Evolutionary conservation across 1,139 yeast genomes (phyloP).

Genomic region (Williopsis jadinii): DNA sequence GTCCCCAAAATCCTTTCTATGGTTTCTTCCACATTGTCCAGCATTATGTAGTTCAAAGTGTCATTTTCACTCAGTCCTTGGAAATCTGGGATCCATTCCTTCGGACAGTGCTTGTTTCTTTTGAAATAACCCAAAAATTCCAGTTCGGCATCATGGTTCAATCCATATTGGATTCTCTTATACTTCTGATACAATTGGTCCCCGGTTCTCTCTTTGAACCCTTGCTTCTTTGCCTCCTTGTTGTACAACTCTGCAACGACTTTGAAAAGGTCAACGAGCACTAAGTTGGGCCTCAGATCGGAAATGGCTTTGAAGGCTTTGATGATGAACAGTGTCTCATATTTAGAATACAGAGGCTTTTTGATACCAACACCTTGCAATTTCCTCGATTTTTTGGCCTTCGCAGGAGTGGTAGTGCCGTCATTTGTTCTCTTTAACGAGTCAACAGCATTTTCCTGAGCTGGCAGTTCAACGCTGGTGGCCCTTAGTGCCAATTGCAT

Average conservation of each 20-base stretch:
- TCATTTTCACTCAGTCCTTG: slow-evolving; percentile 5
- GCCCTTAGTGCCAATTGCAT: no score
- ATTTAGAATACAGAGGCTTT: slow-evolving; percentile 20
- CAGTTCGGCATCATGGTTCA: slow-evolving; percentile 10
- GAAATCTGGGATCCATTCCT: slow-evolving; percentile 22
- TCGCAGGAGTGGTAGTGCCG: not conserved
- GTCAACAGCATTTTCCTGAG: no score
- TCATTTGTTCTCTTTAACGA: no score
- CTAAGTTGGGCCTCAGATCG: slow-evolving; percentile 15
- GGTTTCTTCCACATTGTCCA: slow-evolving; percentile 14
- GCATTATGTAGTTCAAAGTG: slow-evolving; percentile 10
- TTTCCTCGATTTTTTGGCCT: slow-evolving; percentile 17
- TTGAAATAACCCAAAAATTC: slow-evolving; percentile 17
- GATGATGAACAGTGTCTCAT: slow-evolving; percentile 19
- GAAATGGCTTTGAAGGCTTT: slow-evolving; percentile 17
- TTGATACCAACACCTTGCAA: slow-evolving; percentile 22
- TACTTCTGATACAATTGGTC: slow-evolving; percentile 23
- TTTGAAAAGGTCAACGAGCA: slow-evolving; percentile 18
- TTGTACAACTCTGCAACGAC: slow-evolving; percentile 17
- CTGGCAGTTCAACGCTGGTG: no score
- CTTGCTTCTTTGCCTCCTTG: slow-evolving; percentile 15
- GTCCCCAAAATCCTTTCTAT: slow-evolving; percentile 11
- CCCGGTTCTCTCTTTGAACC: slow-evolving; percentile 19
- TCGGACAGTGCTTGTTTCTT: slow-evolving; percentile 13
- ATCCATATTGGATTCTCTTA: slow-evolving; percentile 20